Evolutionary conservation across 2,329 filamentous ascomycete species (phyloP).

Genomic region (Orbilia quercus): DNA sequence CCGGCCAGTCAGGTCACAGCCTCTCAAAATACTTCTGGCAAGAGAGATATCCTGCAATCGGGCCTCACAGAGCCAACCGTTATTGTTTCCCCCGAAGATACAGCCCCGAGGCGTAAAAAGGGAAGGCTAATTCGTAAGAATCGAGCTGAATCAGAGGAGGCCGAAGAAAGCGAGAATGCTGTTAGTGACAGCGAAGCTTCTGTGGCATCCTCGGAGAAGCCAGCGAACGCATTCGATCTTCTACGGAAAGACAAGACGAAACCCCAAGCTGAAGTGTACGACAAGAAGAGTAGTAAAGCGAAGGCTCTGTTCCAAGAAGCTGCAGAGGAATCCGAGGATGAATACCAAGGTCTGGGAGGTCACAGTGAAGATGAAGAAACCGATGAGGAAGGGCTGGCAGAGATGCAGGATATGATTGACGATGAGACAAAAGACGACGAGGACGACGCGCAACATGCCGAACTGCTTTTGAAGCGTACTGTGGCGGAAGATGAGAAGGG

Average conservation of each 20-base stretch:
- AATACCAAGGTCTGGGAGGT: constrained; percentile 93
- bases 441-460: constrained; percentile 83
- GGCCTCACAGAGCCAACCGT: constrained; percentile 55
- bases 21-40: constrained; percentile 1
- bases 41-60: constrained; percentile 47
- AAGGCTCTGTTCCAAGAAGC: constrained; percentile 90
- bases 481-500: constrained; percentile 84
- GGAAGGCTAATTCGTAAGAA: constrained; percentile 59
- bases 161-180: constrained; percentile 68
- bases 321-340: constrained; percentile 96
- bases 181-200: constrained; percentile 60
- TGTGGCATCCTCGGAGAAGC: constrained; percentile 59
- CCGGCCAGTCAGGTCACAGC: constrained; percentile 58
- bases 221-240: constrained; percentile 72
- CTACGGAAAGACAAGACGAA: constrained; percentile 75
- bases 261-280: constrained; percentile 70
- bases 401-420: constrained; percentile 81
- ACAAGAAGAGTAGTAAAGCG: constrained; percentile 88
- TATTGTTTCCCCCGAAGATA: constrained; percentile 61
- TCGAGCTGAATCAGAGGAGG: constrained; percentile 74
- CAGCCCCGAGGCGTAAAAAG: constrained; percentile 68
- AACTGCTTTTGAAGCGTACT: constrained; percentile 87
- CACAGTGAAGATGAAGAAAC: constrained; percentile 82
- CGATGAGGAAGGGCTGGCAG: constrained; percentile 73
- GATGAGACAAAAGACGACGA: constrained; percentile 83